These are phyloP conservation scores for Aureobasidium sp. DNA, from an alignment of 2,329 filamentous ascomycete genomes.

Conservation along the genomic window DNA sequence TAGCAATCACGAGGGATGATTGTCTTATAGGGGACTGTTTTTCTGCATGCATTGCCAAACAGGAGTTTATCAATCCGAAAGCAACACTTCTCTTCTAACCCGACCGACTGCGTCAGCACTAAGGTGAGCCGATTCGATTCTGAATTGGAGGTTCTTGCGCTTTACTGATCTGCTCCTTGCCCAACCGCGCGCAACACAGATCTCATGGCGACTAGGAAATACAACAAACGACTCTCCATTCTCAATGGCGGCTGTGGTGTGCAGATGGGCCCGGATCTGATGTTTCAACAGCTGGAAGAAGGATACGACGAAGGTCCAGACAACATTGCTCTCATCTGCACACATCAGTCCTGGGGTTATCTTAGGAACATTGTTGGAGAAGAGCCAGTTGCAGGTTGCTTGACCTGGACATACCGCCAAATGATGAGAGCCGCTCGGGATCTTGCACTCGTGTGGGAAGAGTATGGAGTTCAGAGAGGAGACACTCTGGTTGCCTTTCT, in stretches of 20 bases:
- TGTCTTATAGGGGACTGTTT: not conserved
- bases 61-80: not conserved
- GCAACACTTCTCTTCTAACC: not conserved
- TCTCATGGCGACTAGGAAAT: not conserved
- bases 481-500: not conserved
- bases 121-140: not conserved
- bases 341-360: not conserved
- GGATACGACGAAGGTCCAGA: not conserved
- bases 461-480: not conserved
- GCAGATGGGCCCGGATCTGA: not conserved
- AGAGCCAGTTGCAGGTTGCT: not conserved
- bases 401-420: constrained; percentile 4
- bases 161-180: not conserved
- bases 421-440: not conserved
- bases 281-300: not conserved
- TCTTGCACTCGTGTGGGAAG: not conserved
- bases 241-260: not conserved
- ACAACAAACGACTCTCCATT: not conserved
- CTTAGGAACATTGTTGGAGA: not conserved
- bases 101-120: not conserved
- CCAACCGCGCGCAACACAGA: not conserved
- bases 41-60: too few species aligned
- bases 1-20: not conserved
- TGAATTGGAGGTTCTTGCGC: not conserved
- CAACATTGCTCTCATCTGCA: constrained; percentile 1